Evolutionary conservation across 192 early-diverging fungal species (phyloP), one percentile per base, ranked within the genome.

Genomic region (Backusella morwellensis): DNA sequence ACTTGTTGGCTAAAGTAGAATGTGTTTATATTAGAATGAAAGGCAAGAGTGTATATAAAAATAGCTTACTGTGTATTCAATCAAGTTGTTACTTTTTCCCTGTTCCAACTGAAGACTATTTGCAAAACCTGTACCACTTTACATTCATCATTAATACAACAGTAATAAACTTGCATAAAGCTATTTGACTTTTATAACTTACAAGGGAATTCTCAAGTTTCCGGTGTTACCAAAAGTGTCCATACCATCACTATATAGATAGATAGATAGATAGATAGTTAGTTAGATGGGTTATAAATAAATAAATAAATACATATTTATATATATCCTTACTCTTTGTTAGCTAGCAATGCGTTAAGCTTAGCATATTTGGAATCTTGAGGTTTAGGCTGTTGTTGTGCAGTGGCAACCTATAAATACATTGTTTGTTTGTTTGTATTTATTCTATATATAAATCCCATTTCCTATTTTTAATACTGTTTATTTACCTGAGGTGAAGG

Each of bases 191-290:
- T 47, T 36, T 68, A 36, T 4, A 40, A 78, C 81, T 86, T 86
- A 87, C 86, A 69, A 67, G 23, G 88, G 88, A 47, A 89, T 77
- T 50, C 88, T 83, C 34, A 86, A 78, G 66, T 83, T 82, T 52
- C 88, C 88, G 3, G 66, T 72, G 56, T 89, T 89, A 32, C 88
- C 88, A 77, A 87, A 89, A 17, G 89, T 90, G 75, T 90, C 89
- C 79, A 85, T 82, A 32, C 89, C 89, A 73, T 88, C 87, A 44
- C 84, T 84, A 36, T 52, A 73, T 74, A 34, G 0, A 68, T 69
- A 23, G 40, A 40, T 68, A 23, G 40, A 40, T 32, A 32, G 32
- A 32, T 32, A 32, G 2, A 3, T 35, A 12, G 32, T n/a, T 12
- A 52, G 50, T 35, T 67, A 40, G 36, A 23, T 32, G 2, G 32